phyloP scores from a whole-genome alignment of 2,329 filamentous ascomycete genomes.

The Alternaria metachromatica region DNA sequence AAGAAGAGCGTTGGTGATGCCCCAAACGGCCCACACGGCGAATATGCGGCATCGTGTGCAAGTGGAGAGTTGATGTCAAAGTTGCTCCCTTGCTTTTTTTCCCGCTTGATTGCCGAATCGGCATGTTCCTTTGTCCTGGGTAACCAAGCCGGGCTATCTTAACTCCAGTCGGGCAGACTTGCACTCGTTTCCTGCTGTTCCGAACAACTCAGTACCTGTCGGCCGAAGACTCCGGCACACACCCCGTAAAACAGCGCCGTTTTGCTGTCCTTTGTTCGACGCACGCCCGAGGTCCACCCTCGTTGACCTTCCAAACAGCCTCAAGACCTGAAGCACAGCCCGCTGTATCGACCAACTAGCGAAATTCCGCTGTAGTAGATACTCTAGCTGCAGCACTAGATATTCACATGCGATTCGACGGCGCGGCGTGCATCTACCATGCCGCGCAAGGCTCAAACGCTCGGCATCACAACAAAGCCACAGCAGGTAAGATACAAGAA shows the following conservation, averaged over 20 bases:
- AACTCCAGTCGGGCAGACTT: background rate
- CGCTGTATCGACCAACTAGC: background rate
- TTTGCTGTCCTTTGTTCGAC: background rate
- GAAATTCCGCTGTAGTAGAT: background rate
- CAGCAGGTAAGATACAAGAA: background rate
- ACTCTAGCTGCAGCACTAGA: background rate
- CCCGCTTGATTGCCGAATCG: background rate
- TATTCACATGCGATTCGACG: background rate
- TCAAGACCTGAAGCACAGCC: background rate
- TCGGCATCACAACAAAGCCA: background rate
- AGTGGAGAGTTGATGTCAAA: background rate
- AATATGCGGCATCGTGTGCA: constrained; percentile 5
- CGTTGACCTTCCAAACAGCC: constrained; percentile 1
- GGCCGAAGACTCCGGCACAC: background rate
- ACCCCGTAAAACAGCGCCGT: background rate
- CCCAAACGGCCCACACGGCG: background rate
- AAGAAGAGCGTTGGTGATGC: background rate
- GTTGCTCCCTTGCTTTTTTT: background rate
- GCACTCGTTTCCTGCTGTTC: background rate
- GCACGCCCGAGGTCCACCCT: background rate
- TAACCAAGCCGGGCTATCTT: background rate
- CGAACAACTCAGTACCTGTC: background rate
- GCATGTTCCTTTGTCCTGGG: background rate
- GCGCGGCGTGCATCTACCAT: background rate
- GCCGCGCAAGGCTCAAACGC: background rate